Base-by-base conservation (phyloP, 208 protist genomes). In the Leishmania guyanensis region DNA sequence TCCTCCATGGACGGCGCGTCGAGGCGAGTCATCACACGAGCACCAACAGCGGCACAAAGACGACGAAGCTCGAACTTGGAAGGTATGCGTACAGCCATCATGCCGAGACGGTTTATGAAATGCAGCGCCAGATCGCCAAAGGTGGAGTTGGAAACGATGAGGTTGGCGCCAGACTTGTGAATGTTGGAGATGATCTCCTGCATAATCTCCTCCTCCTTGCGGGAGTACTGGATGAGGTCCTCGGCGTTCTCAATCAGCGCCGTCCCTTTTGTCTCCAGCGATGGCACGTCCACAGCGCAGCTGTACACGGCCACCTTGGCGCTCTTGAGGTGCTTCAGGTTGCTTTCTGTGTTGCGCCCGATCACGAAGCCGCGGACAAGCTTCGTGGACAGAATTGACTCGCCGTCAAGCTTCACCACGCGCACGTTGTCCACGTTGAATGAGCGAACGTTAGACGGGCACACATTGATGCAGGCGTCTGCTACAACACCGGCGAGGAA, bases 401-500 rank as follows among this genome's bases (percentile, higher is more conserved):
- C 97, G 65, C 99, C 99, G 64, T 98, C 91, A 75, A 99, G 97
- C 92, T 99, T 99, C 48, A 96, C 95, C 9, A 99, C 98, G 73
- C 99, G 97, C 29, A 99, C 98, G 86, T 99, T 99, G 85, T 99
- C 99, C 12, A 99, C 96, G 88, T 99, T 99, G 91, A 99, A 99
- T 58, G 96, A 93, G 51, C 88, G 93, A 56, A 93, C 62, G 84
- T 99, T 98, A 70, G 99, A 99, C 65, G 99, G 99, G 78, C 98
- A 98, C 17, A 99, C 98, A 77, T 97, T 93, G 81, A 99, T 94
- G 91, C 98, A 99, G 39, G 99, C 99, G 54, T 99, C 91, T 22
- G 92, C 92, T 33, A 99, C 95, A 9, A 99, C 82, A 10, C 93
- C 89, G 46, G 98, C 90, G n/a, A 99, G 88, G 69, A 99, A 95